Base-by-base conservation (phyloP, 805 yeast species). In the Dipodascus albidus region DNA sequence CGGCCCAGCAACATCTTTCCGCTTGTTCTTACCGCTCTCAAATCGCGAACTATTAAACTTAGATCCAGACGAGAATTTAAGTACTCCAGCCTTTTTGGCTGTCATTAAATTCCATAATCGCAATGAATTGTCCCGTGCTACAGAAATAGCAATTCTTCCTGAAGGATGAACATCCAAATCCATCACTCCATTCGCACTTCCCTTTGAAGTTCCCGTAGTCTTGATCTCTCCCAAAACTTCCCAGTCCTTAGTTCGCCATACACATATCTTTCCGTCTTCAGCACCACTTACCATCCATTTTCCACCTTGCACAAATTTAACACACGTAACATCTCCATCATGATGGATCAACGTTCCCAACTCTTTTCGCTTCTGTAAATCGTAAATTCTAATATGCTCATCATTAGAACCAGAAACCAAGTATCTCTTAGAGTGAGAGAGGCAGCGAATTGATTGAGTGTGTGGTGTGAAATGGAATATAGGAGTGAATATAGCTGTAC, bases 161-260 rank as follows among this genome's bases (percentile, higher is more conserved):
- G 88, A 75, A 17, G 95, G 95, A 67, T 93, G 99, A 41, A 93
- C 85, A 24, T 89, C 85, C 47, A 93, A 63, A 67, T 89, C 98
- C 59, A 84, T 85, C 47, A 93, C 91, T 48, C 76, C 77, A 69
- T 91, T 98, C 11, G 97, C 98, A n/a, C n/a, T n/a, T n/a, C n/a
- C n/a, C n/a, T n/a, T n/a, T n/a, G n/a, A n/a, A n/a, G n/a, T n/a
- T 27, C 33, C 33, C 6, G 33, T 11, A 27, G 33, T 27, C 67
- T 89, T 89, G 67, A 93, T 73, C 14, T 83, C 81, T 2, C 93
- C 95, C 66, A 87, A 82, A 47, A 81, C 76, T 65, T 93, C 98
- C 99, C 99, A 93, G 70, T 93, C 99, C 67, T 87, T 88, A 2
- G 93, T 85, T 67, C 98, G 76, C 99, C 99, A 93, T 47, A 93